Base-by-base conservation (phyloP, 495 filamentous ascomycete genomes). In the Aspergillus nidulans region DNA sequence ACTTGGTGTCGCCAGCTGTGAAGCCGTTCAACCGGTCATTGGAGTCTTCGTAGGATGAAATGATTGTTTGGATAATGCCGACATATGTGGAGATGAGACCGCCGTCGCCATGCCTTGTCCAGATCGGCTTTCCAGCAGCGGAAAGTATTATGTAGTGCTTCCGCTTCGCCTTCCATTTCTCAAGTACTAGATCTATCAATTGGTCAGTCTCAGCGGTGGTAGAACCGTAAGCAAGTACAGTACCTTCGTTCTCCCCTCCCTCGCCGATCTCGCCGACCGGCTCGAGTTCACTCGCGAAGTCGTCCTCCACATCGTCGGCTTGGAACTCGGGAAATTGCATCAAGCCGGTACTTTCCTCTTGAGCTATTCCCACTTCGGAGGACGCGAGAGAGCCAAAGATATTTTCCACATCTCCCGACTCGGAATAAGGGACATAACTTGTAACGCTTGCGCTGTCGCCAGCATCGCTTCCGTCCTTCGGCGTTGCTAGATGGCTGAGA, bases 101-200 rank as follows among this genome's bases (percentile, higher is more conserved):
- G 56, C 95, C 81, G 57, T 96, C 90, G 21, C 95, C 95, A 67
- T 99, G 91, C 52, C 95, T 80, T 54, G 90, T 96, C 70, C 91
- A 99, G 34, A 99, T 92, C 4, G 95, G 95, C 66, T 99, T 99
- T n/a, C 95, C 95, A 26, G 95, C 94, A 10, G 90, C 90, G 2
- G 95, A 97, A 0, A 99, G 76, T 62, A 99, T 95, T 60, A 99
- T 77, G 65, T 94, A 99, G 69, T 99, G 94, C 67, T 99, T 99
- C 56, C 90, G 77, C 67, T 96, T 95, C 19, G 86, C 80, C 66
- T 89, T 90, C 89, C 89, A 96, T 54, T 83, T 76, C 21, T 77
- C 68, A 41, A 95, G 73, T 30, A 91, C 74, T 41, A 85, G 61
- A 42, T 89, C 87, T 81, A 74, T 62, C 2, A 6, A 20, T 13